Base-by-base conservation (phyloP, 2,329 filamentous ascomycete genomes). In the Dactylonectria estremocensis region DNA sequence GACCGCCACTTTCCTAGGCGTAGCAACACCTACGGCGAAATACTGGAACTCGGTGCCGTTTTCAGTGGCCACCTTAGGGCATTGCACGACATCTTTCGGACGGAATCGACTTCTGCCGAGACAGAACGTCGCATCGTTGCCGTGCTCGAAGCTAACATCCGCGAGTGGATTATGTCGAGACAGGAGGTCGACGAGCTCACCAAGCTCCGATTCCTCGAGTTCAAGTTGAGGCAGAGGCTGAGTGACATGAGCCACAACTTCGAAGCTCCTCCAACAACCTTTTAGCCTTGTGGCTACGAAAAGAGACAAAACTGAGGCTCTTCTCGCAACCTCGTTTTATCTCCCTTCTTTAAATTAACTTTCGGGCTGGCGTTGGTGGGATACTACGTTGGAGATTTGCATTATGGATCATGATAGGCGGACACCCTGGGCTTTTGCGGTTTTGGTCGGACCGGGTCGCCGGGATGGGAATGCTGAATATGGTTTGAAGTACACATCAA, bases 151-250 rank as follows among this genome's bases (percentile, higher is more conserved):
- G 3, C 18, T 31, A 62, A 49, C 43, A 55, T 62, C 16, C 20
- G 18, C 9, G 50, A 56, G 14, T 62, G 60, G 60, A 28, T 49
- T 18, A 31, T 28, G 4, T 18, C 55, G 5, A 28, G 10, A 16
- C 40, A 52, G n/a, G 40, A 62, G 11, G 16, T 49, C 5, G 37
- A 20, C 10, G 60, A 48, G 43, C 28, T 6, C 18, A 52, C 50
- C 20, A 62, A 40, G 31, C 50, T 62, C 20, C 60, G 43, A 28
- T 62, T 55, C 43, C 45, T 55, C 10, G 28, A 31, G 22, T 62
- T 55, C 14, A 62, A 55, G 20, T 20, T 62, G 14, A 48, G 3
- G 20, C 50, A 55, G 16, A 31, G 24, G 18, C 28, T 62, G 11
- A 14, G 40, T 2, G 28, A 55, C 31, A 2, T 53, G 31, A 28